These are phyloP conservation scores for Blakeslea trispora DNA, from an alignment of 371 early-diverging fungal species.

Conservation along the genomic window DNA sequence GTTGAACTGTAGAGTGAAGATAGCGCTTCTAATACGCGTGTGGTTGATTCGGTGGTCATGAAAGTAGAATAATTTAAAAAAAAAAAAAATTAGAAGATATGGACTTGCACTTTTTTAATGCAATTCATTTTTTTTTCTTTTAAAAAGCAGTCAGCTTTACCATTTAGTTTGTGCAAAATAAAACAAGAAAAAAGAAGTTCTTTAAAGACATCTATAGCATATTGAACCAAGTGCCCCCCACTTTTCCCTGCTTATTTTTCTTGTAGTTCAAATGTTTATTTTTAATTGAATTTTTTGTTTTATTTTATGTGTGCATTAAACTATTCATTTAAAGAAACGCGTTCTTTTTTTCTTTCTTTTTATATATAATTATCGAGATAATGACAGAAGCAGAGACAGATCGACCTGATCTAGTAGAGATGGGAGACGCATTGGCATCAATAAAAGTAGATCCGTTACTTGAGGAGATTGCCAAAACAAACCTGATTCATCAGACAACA, in stretches of 20 bases:
- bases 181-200: too few species aligned
- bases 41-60: conserved; percentile 12
- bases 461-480: conserved; percentile 25
- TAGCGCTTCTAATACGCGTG: conserved; percentile 27
- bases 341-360: background rate
- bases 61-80: background rate
- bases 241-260: too few species aligned
- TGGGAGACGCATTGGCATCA: conserved; percentile 1
- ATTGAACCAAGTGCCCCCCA: too few species aligned
- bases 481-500: conserved; percentile 10
- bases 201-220: too few species aligned
- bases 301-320: too few species aligned
- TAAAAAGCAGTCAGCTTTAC: too few species aligned
- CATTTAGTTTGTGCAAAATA: too few species aligned
- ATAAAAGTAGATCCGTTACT: background rate
- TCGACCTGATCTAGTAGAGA: conserved; percentile 7
- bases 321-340: background rate
- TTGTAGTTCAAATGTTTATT: too few species aligned
- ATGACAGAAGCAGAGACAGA: background rate
- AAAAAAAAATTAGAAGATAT: background rate
- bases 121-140: too few species aligned
- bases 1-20: conserved; percentile 33
- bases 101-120: too few species aligned
- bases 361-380: too few species aligned
- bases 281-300: too few species aligned